Conservation (phyloP, 495 filamentous ascomycete species). For the Talaromyces ruber region DNA sequence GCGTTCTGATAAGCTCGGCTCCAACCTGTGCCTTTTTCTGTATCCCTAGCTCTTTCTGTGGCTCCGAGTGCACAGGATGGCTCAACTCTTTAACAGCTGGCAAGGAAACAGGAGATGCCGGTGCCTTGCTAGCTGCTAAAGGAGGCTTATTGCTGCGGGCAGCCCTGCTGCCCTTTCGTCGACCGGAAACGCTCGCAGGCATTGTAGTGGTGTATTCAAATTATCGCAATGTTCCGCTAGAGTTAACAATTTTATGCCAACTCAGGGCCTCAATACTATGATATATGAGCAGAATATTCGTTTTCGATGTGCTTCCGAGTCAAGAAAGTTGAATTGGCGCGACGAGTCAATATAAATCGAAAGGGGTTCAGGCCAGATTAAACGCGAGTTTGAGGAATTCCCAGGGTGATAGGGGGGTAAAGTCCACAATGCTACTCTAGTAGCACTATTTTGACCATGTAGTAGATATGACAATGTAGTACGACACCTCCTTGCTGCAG, state of each 20-base stretch:
- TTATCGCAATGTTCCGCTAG: background rate
- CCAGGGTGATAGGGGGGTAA: background rate
- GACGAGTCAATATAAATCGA: background rate
- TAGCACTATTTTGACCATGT: background rate
- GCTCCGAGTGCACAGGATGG: background rate
- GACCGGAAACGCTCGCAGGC: slow-evolving; percentile 2
- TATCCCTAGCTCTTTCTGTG: background rate
- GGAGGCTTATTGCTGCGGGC: background rate
- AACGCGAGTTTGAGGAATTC: background rate
- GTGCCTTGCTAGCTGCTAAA: background rate
- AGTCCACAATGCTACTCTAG: background rate
- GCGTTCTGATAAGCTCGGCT: background rate
- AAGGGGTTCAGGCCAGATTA: background rate
- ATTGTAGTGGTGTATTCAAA: background rate
- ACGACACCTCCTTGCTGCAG: background rate
- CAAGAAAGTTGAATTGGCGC: background rate
- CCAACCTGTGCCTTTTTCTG: background rate
- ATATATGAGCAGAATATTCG: background rate
- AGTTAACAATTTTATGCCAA: background rate
- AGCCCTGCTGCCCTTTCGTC: slow-evolving; percentile 3
- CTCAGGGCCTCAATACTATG: background rate
- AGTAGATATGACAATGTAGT: background rate
- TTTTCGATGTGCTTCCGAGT: background rate
- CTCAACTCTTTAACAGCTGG: background rate
- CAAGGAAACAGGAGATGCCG: background rate